Conservation (phyloP, 2,329 filamentous ascomycete species). For the Pseudogymnoascus sp. region DNA sequence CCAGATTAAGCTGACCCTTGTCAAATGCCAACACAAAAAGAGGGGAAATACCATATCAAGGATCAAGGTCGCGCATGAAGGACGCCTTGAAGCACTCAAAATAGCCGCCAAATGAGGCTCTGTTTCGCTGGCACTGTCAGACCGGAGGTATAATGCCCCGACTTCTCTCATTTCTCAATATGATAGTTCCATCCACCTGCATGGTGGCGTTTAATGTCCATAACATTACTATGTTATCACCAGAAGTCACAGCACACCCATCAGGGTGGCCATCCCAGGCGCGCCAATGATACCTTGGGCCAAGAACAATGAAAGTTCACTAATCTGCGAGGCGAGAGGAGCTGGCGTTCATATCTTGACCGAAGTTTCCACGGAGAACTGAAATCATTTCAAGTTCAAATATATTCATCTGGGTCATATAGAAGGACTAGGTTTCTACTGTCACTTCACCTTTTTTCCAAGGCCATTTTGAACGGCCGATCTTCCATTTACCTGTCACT, state of each 20-base stretch:
- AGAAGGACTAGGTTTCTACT: not conserved
- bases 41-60: not conserved
- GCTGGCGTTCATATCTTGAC: not conserved
- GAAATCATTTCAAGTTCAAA: not conserved
- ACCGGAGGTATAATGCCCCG: not conserved
- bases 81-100: not conserved
- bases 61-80: not conserved
- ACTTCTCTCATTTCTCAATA: not conserved
- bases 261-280: not conserved
- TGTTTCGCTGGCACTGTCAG: not conserved
- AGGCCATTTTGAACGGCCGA: not conserved
- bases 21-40: slow-evolving; percentile 2
- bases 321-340: not conserved
- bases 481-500: not conserved
- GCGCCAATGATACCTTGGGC: not conserved
- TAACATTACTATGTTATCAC: not conserved
- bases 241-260: not conserved
- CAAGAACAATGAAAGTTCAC: not conserved
- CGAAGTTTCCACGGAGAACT: not conserved
- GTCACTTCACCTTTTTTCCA: not conserved
- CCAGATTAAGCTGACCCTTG: not conserved
- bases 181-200: not conserved
- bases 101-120: not conserved
- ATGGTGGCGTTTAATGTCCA: not conserved
- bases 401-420: not conserved